These are phyloP conservation scores for Colletotrichum scovillei DNA, from an alignment of 2,329 filamentous ascomycete genomes.

Conservation along the genomic window DNA sequence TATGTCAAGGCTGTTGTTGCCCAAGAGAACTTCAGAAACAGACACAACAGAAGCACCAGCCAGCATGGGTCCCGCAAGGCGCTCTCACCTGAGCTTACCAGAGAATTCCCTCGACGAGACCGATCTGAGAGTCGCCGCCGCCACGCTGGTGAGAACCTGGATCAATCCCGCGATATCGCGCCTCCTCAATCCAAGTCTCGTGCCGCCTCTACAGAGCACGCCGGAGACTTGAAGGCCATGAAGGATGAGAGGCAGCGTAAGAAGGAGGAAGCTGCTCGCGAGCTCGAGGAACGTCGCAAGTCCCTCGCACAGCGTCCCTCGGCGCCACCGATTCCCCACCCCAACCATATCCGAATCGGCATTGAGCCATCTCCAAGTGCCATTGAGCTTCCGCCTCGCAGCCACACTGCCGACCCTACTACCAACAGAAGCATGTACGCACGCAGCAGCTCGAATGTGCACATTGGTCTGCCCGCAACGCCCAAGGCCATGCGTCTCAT, in stretches of 20 bases:
- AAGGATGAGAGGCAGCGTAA: constrained; percentile 73
- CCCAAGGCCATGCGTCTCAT: constrained; percentile 91
- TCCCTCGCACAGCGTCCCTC: constrained; percentile 85
- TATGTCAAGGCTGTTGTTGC: constrained; percentile 63
- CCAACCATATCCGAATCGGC: constrained; percentile 60
- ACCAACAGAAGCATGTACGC: constrained; percentile 61
- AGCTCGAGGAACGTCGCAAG: constrained; percentile 87
- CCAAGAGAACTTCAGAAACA: constrained; percentile 66
- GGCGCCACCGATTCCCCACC: constrained; percentile 83
- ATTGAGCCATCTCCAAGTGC: constrained; percentile 42
- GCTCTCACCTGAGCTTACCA: constrained; percentile 48
- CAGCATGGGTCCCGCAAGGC: constrained; percentile 48
- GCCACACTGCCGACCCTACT: constrained; percentile 74
- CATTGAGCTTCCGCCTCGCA: constrained; percentile 65
- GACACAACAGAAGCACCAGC: constrained; percentile 64
- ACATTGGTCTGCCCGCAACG: constrained; percentile 87
- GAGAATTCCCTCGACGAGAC: constrained; percentile 46
- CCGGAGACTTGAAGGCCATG: constrained; percentile 65
- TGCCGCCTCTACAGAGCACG: constrained; percentile 57
- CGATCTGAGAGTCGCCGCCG: constrained; percentile 53
- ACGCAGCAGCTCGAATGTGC: constrained; percentile 53
- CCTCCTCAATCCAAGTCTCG: constrained; percentile 44
- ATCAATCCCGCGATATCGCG: constrained; percentile 41
- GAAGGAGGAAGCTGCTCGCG: constrained; percentile 82
- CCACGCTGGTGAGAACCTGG: constrained; percentile 45